These are phyloP conservation scores for Albugo laibachii DNA, from an alignment of 352 stramenopile species.

Conservation along the genomic window DNA sequence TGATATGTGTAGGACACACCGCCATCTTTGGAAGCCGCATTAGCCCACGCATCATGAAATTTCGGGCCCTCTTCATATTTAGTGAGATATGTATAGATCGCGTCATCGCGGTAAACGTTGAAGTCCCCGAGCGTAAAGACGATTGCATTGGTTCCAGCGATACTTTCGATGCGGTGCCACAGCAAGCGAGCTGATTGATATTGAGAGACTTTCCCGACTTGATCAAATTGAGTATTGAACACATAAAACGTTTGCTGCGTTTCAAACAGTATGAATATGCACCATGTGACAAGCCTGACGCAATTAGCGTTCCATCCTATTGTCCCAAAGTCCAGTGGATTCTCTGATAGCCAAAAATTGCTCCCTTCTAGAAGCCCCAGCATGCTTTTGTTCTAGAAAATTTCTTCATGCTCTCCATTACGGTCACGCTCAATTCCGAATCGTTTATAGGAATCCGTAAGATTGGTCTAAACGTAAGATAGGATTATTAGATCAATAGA, in stretches of 20 bases:
- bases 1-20: conserved; percentile 75
- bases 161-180: conserved; percentile 37
- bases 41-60: conserved; percentile 52
- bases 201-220: conserved; percentile 27
- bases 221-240: conserved; percentile 64
- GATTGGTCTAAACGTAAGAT: conserved; percentile 11
- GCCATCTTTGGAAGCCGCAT: conserved; percentile 41
- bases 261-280: conserved; percentile 33
- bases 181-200: conserved; percentile 30
- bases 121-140: conserved; percentile 71
- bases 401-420: conserved; percentile 64
- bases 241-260: conserved; percentile 52
- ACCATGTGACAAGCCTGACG: conserved; percentile 51
- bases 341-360: conserved; percentile 65
- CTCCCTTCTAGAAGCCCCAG: conserved; percentile 30
- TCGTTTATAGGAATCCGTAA: conserved; percentile 42
- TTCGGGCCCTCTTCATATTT: conserved; percentile 26
- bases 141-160: conserved; percentile 19
- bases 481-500: no score
- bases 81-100: conserved; percentile 68
- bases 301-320: conserved; percentile 43
- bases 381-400: conserved; percentile 46
- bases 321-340: conserved; percentile 25
- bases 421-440: conserved; percentile 46
- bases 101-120: conserved; percentile 69